phyloP scores from a whole-genome alignment of 257 asterid species.

The Nicotiana otophora region DNA sequence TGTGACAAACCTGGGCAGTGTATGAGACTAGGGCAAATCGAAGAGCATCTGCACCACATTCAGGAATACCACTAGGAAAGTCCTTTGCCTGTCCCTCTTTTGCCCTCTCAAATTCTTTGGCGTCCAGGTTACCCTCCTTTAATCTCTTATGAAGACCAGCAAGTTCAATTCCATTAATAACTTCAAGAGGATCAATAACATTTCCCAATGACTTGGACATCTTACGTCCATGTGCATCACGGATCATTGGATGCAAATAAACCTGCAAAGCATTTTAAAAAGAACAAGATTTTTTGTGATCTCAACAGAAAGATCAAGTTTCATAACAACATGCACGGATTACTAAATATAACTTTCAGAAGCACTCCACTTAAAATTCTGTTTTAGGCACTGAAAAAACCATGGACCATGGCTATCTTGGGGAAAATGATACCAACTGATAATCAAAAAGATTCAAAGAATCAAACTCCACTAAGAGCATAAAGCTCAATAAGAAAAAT shows the following conservation, averaged over 20 bases:
- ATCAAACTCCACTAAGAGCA: background rate
- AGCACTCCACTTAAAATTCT: background rate
- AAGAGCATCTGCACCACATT: constrained; percentile 96
- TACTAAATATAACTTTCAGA: background rate
- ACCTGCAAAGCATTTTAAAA: constrained; percentile 40
- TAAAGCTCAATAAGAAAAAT: background rate
- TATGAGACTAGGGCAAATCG: constrained; percentile 93
- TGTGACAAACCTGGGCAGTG: constrained; percentile 72
- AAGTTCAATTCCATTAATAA: constrained; percentile 66
- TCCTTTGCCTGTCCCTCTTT: constrained; percentile 86
- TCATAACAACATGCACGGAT: background rate
- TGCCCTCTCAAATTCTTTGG: constrained; percentile 69
- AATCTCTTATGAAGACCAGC: constrained; percentile 81
- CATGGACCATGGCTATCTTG: background rate
- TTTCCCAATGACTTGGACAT: constrained; percentile 98
- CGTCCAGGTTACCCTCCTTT: constrained; percentile 90
- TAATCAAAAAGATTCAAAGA: background rate
- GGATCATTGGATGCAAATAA: constrained; percentile 91
- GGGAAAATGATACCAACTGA: background rate
- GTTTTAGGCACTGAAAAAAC: background rate
- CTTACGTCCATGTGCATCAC: constrained; percentile 99
- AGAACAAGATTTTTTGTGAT: background rate
- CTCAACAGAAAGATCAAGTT: background rate
- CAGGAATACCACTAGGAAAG: constrained; percentile 84
- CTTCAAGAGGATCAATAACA: constrained; percentile 91